Conservation (phyloP, 2,329 filamentous ascomycete species). For the Chaetomiaceae sp. region DNA sequence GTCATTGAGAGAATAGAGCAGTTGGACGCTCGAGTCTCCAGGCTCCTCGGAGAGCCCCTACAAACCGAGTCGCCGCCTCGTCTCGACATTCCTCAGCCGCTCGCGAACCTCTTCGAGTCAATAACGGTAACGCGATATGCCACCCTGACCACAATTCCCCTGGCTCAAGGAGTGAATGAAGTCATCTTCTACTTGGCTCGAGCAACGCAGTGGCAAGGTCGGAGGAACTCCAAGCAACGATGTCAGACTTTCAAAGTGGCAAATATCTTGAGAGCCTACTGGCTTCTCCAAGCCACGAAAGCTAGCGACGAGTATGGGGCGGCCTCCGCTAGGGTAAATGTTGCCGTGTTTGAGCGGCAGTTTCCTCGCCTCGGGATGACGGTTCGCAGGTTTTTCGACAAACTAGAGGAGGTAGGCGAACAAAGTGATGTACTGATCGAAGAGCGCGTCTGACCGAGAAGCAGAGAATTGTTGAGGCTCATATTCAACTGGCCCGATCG, state of each 20-base stretch:
- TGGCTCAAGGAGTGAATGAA: conserved; percentile 9
- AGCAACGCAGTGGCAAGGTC: conserved; percentile 7
- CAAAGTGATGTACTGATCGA: no score
- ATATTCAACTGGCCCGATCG: not conserved
- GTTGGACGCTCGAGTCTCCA: not conserved
- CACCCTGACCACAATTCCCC: not conserved
- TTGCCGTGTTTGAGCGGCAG: conserved; percentile 4
- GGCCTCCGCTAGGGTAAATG: not conserved
- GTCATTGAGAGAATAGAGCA: not conserved
- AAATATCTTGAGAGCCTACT: conserved; percentile 9
- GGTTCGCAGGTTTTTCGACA: conserved; percentile 3
- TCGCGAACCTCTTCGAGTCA: not conserved
- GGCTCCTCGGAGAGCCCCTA: not conserved
- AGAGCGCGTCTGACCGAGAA: not conserved
- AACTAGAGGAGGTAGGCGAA: conserved; percentile 9
- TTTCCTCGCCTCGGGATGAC: conserved; percentile 14
- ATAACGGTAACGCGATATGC: not conserved
- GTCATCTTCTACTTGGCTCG: conserved; percentile 14
- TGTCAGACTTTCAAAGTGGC: not conserved
- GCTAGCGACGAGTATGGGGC: not conserved
- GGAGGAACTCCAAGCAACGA: not conserved
- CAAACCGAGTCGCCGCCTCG: not conserved
- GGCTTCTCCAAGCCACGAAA: conserved; percentile 9
- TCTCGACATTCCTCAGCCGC: not conserved
- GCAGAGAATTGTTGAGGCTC: not conserved